Percentiles rank a stretch among this genome's conserved stretches.
Conservation (phyloP, 768 basidiomycete genomes). For the Russula compacta region DNA sequence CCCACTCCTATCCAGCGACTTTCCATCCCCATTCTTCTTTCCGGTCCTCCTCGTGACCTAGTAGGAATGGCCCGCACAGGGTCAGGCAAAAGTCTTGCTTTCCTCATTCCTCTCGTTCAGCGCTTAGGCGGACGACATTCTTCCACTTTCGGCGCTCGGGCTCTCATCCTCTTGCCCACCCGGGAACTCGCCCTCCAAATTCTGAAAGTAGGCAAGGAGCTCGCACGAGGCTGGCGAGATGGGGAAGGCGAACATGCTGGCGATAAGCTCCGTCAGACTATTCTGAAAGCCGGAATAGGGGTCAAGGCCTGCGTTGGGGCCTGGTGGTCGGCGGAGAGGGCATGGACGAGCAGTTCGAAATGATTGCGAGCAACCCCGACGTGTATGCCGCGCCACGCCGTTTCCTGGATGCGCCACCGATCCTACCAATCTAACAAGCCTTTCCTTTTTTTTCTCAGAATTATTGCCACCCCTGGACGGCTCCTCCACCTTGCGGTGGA, state of each 20-base stretch:
- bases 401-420: not conserved
- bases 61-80: conserved; percentile 99
- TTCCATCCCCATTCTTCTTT: conserved; percentile 75
- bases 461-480: conserved; percentile 97
- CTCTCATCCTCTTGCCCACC: conserved; percentile 82
- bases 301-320: conserved; percentile 75
- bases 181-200: conserved; percentile 93
- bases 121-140: conserved; percentile 76
- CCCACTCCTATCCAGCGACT: conserved; percentile 96
- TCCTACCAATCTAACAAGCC: not conserved
- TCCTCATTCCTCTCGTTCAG: conserved; percentile 86
- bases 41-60: conserved; percentile 81
- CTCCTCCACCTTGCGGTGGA: conserved; percentile 94
- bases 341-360: conserved; percentile 92
- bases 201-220: conserved; percentile 87
- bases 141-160: conserved; percentile 72
- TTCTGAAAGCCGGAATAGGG: conserved; percentile 44
- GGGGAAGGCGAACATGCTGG: conserved; percentile 64
- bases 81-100: conserved; percentile 95
- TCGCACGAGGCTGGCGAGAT: conserved; percentile 71
- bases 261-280: conserved; percentile 45
- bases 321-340: conserved; percentile 93
- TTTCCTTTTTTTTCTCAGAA: conserved; percentile 36
- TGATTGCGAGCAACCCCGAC: conserved; percentile 91
- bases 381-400: conserved; percentile 49